A percentile compares a stretch with the other conserved stretches of the same genome.
Evolutionary conservation across 805 yeast species (phyloP).

Genomic region (Candida chilensis): DNA sequence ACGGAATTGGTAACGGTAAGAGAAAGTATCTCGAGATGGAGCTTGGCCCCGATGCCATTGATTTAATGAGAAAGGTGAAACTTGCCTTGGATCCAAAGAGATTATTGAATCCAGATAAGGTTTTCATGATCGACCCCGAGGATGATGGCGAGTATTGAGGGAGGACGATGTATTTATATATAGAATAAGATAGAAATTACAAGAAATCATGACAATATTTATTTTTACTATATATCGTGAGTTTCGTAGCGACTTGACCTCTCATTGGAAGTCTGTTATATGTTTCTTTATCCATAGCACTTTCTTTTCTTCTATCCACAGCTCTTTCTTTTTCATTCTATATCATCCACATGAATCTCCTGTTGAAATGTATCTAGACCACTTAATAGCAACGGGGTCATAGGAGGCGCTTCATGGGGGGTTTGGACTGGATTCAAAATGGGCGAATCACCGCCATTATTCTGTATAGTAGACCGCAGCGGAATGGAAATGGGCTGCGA

Average conservation of each 20-base stretch:
- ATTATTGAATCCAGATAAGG: constrained; percentile 71
- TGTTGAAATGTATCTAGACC: background rate
- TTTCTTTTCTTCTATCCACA: too few species aligned
- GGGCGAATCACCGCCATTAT: constrained; percentile 9
- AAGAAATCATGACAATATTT: too few species aligned
- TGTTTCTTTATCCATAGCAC: too few species aligned
- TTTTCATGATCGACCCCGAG: constrained; percentile 58
- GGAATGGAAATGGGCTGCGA: constrained; percentile 1
- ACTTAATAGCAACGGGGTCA: constrained; percentile 23
- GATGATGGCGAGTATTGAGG: constrained; percentile 12
- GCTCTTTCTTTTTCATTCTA: too few species aligned
- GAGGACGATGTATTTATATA: too few species aligned
- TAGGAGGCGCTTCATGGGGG: constrained; percentile 29
- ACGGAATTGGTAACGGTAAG: constrained; percentile 79
- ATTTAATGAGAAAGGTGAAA: constrained; percentile 66
- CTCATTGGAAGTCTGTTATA: too few species aligned
- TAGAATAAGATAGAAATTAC: too few species aligned
- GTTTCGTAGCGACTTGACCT: too few species aligned
- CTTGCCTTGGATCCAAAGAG: constrained; percentile 67
- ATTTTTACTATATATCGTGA: too few species aligned
- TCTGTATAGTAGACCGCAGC: background rate
- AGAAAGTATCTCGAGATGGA: constrained; percentile 52
- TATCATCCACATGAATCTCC: background rate
- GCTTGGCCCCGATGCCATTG: constrained; percentile 59
- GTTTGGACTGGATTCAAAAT: constrained; percentile 29